These are phyloP conservation scores for Schizothecium vesticola DNA, from an alignment of 495 filamentous ascomycete species.

Conservation along the genomic window DNA sequence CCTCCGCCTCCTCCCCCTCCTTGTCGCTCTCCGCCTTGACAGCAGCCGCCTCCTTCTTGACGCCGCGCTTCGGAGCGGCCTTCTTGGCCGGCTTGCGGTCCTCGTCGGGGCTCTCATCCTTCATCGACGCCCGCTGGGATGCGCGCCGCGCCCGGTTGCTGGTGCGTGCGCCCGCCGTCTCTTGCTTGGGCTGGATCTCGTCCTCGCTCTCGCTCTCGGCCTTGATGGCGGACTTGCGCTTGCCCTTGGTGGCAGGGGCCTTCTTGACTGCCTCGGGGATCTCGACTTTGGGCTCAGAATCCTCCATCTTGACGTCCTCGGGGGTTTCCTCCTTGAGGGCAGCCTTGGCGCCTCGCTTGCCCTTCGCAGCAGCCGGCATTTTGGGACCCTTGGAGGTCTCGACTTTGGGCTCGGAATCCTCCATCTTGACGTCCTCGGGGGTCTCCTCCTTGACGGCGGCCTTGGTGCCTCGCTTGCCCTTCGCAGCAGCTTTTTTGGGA, in stretches of 20 bases:
- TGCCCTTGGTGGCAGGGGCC: background rate
- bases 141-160: background rate
- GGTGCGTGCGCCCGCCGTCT: background rate
- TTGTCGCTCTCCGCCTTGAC: constrained; percentile 22
- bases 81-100: constrained; percentile 29
- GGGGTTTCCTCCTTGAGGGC: constrained; percentile 8
- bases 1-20: constrained; percentile 18
- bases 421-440: background rate
- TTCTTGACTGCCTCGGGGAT: constrained; percentile 14
- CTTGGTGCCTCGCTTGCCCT: constrained; percentile 14
- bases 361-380: background rate
- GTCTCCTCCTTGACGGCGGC: constrained; percentile 2
- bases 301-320: constrained; percentile 1
- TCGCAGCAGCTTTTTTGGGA: constrained; percentile 16
- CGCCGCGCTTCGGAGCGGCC: constrained; percentile 19
- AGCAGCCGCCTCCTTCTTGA: constrained; percentile 25
- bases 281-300: constrained; percentile 18
- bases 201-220: background rate
- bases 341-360: constrained; percentile 6
- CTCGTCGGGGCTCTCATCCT: constrained; percentile 7
- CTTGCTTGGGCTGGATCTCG: background rate
- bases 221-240: constrained; percentile 1
- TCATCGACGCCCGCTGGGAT: background rate
- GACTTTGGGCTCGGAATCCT: constrained; percentile 20
- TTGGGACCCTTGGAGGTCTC: constrained; percentile 14